Base-by-base conservation (phyloP, 306 rosid genomes). In the Lathyrus sativus region DNA sequence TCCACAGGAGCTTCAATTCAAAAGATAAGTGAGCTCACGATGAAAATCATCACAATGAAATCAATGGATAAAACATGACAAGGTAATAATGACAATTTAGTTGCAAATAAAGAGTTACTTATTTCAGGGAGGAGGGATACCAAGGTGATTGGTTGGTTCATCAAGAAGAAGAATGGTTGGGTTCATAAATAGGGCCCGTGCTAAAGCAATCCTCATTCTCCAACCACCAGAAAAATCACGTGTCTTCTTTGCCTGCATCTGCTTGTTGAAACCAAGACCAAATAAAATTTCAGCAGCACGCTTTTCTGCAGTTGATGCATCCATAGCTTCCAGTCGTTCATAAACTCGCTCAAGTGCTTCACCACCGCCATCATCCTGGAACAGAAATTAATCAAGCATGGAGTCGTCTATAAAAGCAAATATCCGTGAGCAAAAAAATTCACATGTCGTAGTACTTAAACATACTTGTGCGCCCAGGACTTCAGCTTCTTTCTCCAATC, bases 191-290 rank as follows among this genome's bases (percentile, higher is more conserved):
- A 95, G 75, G 38, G 99, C 97, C 29, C 97, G 91, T 28, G 97
- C 99, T 73, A 95, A 80, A 48, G 97, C 97, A 78, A 95, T 95
- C 78, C 99, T 90, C 99, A 95, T 95, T 66, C 99, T 95, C 99
- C 99, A 95, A 57, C 99, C 99, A 81, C 99, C 99, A 49, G 99
- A 95, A 80, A 95, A 95, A 78, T 95, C 99, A 12, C 87, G 76
- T 0, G 97, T 95, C 78, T 85, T 90, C 89, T 90, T 90, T 26
- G 85, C 86, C 72, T 95, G 99, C 99, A 95, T 95, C 85, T 79
- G 77, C 84, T 90, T 95, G 87, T 84, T 53, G 80, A 95, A 95
- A 26, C 99, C 99, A 73, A 95, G 97, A 53, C 99, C 99, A 81
- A 29, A 79, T 39, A 95, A 83, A 50, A 95, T 95, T 82, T 95